Conservation (phyloP, 768 basidiomycete genomes). For the Gymnopilus dilepis region DNA sequence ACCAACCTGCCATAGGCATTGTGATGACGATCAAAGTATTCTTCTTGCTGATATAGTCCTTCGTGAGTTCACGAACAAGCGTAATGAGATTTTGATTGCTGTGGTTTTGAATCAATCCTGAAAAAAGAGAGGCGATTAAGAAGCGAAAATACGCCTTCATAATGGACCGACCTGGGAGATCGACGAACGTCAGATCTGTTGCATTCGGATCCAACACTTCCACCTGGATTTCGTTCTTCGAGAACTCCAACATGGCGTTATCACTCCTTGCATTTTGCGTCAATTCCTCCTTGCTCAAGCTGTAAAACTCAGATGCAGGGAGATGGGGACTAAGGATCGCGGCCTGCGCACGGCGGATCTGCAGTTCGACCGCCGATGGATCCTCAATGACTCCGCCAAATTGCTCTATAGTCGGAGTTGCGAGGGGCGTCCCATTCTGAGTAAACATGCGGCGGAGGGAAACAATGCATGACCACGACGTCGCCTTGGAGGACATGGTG, state of each 20-base stretch:
- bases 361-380: conserved; percentile 51
- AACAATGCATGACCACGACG: conserved; percentile 52
- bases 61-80: conserved; percentile 54
- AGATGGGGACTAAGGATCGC: conserved; percentile 56
- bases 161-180: conserved; percentile 50
- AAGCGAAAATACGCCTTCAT: conserved; percentile 14
- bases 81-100: conserved; percentile 43
- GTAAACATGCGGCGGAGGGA: conserved; percentile 33
- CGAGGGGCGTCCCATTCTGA: conserved; percentile 29
- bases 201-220: conserved; percentile 48
- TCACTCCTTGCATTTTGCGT: conserved; percentile 12
- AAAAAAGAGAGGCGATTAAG: conserved; percentile 26
- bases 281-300: conserved; percentile 32
- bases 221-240: conserved; percentile 52
- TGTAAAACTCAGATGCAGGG: conserved; percentile 27
- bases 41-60: conserved; percentile 46
- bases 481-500: conserved; percentile 45
- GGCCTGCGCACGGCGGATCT: conserved; percentile 63
- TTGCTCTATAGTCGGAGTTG: conserved; percentile 11
- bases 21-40: conserved; percentile 70
- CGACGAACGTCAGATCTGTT: conserved; percentile 57
- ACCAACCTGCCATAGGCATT: conserved; percentile 66
- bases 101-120: conserved; percentile 63
- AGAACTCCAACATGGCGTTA: conserved; percentile 16
- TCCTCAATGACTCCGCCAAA: conserved; percentile 52